Evolutionary conservation across 2,329 filamentous ascomycete species (phyloP).

Genomic region (Fonsecaea pugnacius): DNA sequence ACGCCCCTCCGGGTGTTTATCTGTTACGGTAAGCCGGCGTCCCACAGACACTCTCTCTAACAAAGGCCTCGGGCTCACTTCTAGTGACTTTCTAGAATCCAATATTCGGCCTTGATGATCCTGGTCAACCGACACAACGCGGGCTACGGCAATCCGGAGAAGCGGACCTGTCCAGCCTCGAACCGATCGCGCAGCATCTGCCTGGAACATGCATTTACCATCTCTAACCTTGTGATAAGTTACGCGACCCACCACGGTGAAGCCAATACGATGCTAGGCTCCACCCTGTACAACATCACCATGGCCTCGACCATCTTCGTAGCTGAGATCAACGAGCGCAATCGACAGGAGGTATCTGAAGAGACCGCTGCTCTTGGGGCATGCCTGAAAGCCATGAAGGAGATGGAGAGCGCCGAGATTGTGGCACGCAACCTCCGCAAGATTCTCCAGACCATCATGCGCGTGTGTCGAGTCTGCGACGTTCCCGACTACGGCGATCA

Average conservation of each 20-base stretch:
- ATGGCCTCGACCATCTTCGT: slow-evolving; percentile 23
- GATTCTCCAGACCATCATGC: slow-evolving; percentile 26
- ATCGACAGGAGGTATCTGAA: slow-evolving; percentile 3
- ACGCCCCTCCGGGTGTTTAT: slow-evolving; percentile 15
- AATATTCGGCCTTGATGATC: slow-evolving; percentile 13
- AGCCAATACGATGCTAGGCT: slow-evolving; percentile 17
- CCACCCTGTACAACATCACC: slow-evolving; percentile 24
- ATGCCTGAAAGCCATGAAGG: slow-evolving; percentile 22
- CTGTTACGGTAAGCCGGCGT: slow-evolving; percentile 2
- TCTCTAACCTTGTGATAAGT: slow-evolving; percentile 8
- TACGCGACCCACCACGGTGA: slow-evolving; percentile 12
- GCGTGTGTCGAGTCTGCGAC: slow-evolving; percentile 11
- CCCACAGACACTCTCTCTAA: background rate
- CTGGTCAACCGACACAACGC: slow-evolving; percentile 16
- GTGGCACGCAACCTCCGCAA: slow-evolving; percentile 21
- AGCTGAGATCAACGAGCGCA: slow-evolving; percentile 16
- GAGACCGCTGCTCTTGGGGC: slow-evolving; percentile 14
- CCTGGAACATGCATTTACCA: slow-evolving; percentile 13
- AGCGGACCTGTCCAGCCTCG: background rate
- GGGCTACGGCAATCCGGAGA: slow-evolving; percentile 6
- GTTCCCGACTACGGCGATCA: background rate
- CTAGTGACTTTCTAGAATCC: background rate
- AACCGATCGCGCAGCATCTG: slow-evolving; percentile 6
- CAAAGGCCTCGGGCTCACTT: background rate
- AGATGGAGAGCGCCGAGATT: slow-evolving; percentile 23